Base-by-base conservation (phyloP, 106 monocot species). In the Allium sativum region DNA sequence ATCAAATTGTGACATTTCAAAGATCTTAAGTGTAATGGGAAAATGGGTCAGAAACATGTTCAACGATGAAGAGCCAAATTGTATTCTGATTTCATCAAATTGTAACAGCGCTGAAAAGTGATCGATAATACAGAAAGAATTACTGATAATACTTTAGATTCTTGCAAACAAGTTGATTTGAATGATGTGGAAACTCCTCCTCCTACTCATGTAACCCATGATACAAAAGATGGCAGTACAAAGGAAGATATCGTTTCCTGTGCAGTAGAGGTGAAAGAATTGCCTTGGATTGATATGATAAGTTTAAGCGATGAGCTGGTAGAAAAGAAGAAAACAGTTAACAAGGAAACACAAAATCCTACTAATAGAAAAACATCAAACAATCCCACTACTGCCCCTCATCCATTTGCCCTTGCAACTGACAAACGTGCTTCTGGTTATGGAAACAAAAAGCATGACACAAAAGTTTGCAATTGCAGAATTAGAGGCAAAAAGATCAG, bases 381-480 rank as follows among this genome's bases (percentile, higher is more conserved):
- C 40, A 55, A 68, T 45, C n/a, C 75, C 15, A 51, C 47, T 12
- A 73, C 76, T 46, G 54, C 68, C 13, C 21, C 56, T 40, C 21
- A 59, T 42, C 78, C 58, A 54, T 18, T 60, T 56, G 59, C 53
- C 48, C 42, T 66, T 78, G 68, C 17, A 60, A 83, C 72, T 61
- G 75, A 75, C 18, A 83, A 72, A 52, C 74, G 56, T 70, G 77
- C 65, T 44, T 71, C 63, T 9, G 58, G 67, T 53, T 42, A 67
- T 63, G 70, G 64, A 20, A 68, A 58, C 42, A 71, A 42, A 42
- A n/a, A 51, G 59, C 48, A n/a, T n/a, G 56, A 63, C 46, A 40
- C 56, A 21, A 61, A 69, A n/a, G 54, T 66, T 14, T 21, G 48
- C 45, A 71, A 10, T 45, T 40, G 42, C 54, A 43, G 43, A 70